Base-by-base conservation (phyloP, 768 basidiomycete species). In the Pleurotus platypus region DNA sequence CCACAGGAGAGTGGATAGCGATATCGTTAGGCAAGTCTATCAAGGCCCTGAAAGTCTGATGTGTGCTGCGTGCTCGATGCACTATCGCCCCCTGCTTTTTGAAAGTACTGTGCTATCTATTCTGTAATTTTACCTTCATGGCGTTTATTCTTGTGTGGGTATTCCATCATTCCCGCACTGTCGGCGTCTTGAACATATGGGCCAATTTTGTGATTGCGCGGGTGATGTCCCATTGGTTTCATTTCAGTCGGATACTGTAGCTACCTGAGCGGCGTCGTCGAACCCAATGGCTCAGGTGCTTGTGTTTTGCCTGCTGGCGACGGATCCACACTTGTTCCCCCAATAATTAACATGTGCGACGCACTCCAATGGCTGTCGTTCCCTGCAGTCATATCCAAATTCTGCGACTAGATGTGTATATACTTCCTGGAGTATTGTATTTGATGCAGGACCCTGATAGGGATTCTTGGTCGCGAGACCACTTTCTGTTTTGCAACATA, bases 1-100 rank as follows among this genome's bases (percentile, higher is more conserved):
- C 79, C 22, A 80, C 87, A 0, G 90, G 90, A 18, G 93, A 94
- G 69, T 95, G 92, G 92, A 73, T 95, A 16, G 92, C 89, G 20
- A 81, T 93, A 66, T 85, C 89, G 43, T 86, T 84, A 61, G 93
- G 93, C 26, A 92, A 87, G 73, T 80, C 81, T 15, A 85, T 95
- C 63, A 89, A 89, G 70, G 85, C 88, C 35, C 69, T 93, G 66
- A 92, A 90, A 72, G 88, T 92, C 60, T 92, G 75, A 40, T 46
- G 40, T 42, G 16, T 37, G 15, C 12, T 11, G 20, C n/a, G 35
- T 30, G 30, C n/a, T 12, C 26, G n/a, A 6, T n/a, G 22, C 18
- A 27, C 30, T 35, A 35, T 49, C 22, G 47, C 13, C n/a, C 13
- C 43, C 8, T 45, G 43, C 43, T 16, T n/a, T 45, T 45, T 45